Conservation (phyloP, 2,329 filamentous ascomycete genomes). For the Aspergillus melleus region DNA sequence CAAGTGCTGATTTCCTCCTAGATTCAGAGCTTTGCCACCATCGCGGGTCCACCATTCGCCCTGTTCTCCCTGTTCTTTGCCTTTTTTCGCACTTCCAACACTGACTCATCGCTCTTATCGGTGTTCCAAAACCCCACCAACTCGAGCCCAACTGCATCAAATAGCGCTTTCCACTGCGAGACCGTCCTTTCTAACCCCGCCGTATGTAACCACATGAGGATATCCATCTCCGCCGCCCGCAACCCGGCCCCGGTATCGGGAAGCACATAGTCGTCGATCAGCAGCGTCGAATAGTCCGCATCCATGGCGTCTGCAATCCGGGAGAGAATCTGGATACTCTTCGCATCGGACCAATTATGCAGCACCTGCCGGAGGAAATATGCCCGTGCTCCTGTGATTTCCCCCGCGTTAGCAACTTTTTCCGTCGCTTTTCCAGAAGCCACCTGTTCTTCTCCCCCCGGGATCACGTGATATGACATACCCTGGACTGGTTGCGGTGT, state of each 20-base stretch:
- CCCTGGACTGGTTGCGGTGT: slow-evolving; percentile 47
- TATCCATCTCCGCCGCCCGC: slow-evolving; percentile 36
- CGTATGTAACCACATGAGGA: slow-evolving; percentile 42
- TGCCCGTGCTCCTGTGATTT: slow-evolving; percentile 26
- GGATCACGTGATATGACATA: slow-evolving; percentile 9
- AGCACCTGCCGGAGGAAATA: slow-evolving; percentile 35
- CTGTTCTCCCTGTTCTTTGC: not conserved
- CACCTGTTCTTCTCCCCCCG: not conserved
- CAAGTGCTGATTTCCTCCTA: not conserved
- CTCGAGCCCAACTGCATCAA: slow-evolving; percentile 33
- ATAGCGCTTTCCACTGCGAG: slow-evolving; percentile 35
- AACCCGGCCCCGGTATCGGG: slow-evolving; percentile 33
- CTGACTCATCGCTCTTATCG: not conserved
- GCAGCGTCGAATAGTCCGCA: slow-evolving; percentile 38
- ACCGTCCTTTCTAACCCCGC: slow-evolving; percentile 40
- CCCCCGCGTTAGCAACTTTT: not conserved
- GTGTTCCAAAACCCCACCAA: slow-evolving; percentile 15
- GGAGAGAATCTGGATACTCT: slow-evolving; percentile 27
- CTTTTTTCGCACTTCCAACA: not conserved
- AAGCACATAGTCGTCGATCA: slow-evolving; percentile 46
- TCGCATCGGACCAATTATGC: slow-evolving; percentile 34
- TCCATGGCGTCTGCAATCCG: slow-evolving; percentile 34
- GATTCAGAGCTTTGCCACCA: not conserved
- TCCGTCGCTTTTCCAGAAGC: not conserved
- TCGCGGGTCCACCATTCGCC: not conserved